These are phyloP conservation scores for Haplosporangium gracile DNA, from an alignment of 192 early-diverging fungal species.

Conservation along the genomic window DNA sequence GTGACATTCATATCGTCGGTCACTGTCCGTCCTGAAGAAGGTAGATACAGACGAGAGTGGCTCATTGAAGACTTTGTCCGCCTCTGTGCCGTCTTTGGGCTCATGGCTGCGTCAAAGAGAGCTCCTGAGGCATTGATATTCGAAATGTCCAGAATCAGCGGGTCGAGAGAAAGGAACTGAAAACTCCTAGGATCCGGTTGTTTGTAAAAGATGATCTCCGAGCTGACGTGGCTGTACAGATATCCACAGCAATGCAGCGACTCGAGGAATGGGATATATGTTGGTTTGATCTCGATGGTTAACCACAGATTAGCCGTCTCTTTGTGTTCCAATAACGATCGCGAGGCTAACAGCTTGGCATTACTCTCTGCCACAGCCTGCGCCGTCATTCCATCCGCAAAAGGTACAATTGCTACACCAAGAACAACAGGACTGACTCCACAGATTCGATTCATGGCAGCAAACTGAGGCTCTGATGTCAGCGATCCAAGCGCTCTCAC, in stretches of 20 bases:
- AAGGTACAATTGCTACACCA: slow-evolving; percentile 41
- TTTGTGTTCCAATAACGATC: slow-evolving; percentile 40
- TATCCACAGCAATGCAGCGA: slow-evolving; percentile 58
- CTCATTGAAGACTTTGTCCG: slow-evolving; percentile 46
- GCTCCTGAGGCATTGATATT: slow-evolving; percentile 46
- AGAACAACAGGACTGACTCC: slow-evolving; percentile 47
- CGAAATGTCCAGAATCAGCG: slow-evolving; percentile 76
- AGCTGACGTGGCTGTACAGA: slow-evolving; percentile 56
- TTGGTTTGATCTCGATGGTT: slow-evolving; percentile 56
- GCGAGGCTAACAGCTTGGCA: slow-evolving; percentile 26
- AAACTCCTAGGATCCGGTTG: slow-evolving; percentile 69
- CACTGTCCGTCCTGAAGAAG: slow-evolving; percentile 42
- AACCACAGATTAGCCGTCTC: slow-evolving; percentile 58
- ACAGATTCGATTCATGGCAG: slow-evolving; percentile 33
- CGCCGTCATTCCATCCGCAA: slow-evolving; percentile 39
- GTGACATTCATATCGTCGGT: slow-evolving; percentile 59
- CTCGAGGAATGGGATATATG: slow-evolving; percentile 57
- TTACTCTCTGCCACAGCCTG: slow-evolving; percentile 47
- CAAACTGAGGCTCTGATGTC: slow-evolving; percentile 35
- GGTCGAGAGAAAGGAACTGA: slow-evolving; percentile 78
- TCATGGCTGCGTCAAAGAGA: slow-evolving; percentile 48
- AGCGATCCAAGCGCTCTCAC: slow-evolving; percentile 36
- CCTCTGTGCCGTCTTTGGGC: slow-evolving; percentile 55
- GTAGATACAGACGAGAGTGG: slow-evolving; percentile 25
- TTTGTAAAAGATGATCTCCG: slow-evolving; percentile 69